Base-by-base conservation (phyloP, 257 asterid genomes). In the Echium plantagineum region DNA sequence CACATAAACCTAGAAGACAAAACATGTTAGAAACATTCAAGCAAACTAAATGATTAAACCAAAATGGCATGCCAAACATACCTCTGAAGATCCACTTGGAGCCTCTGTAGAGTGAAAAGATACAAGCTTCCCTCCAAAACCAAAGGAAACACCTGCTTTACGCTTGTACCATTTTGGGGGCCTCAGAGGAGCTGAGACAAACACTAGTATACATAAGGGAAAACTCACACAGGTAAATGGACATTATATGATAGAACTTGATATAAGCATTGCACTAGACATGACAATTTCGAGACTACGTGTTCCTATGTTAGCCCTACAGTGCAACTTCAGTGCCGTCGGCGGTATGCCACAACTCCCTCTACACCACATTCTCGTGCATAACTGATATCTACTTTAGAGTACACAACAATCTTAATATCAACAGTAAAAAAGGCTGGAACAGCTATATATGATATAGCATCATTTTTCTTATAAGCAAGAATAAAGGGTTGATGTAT, bases 61-160 rank as follows among this genome's bases (percentile, higher is more conserved):
- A n/a, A 62, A 58, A 31, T 49, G 20, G 51, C n/a, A 20, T 67
- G 65, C 48, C 46, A 48, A 53, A 65, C 67, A 47, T 74, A 82
- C 98, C 90, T 93, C 96, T 20, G 98, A 86, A 52, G 86, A 58
- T 66, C 83, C 90, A 73, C 78, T 63, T 28, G 77, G 75, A 64
- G 84, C 59, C 66, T 84, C 94, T 3, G 81, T 65, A 64, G 94
- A 65, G 63, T 73, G 74, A 73, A 91, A 91, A 15, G 97, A 84
- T 60, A 93, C 81, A 72, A 93, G 98, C 80, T 89, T 93, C 58
- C 98, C 98, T 49, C 98, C 97, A 68, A 91, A 91, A 62, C 98
- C 98, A 81, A 91, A 91, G 32, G 98, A 91, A 47, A 91, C 98
- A 68, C 98, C 98, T 21, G 94, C 87, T 74, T 84, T 85, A 60